Conservation (phyloP, 2,329 filamentous ascomycete genomes). For the Cladosporium phlei region DNA sequence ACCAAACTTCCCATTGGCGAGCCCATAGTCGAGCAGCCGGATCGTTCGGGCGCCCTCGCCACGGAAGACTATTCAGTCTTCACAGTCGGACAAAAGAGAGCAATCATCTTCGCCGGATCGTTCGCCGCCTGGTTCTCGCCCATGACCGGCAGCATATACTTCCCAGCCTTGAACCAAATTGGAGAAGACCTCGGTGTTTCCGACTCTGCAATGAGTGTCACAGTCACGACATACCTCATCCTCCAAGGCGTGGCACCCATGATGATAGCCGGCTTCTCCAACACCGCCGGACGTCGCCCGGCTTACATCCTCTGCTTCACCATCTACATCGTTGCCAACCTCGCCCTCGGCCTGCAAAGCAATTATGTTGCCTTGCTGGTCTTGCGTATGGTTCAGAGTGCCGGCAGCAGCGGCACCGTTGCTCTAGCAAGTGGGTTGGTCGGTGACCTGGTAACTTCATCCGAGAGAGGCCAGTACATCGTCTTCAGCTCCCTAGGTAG, state of each 20-base stretch:
- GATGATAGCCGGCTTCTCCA: conserved; percentile 29
- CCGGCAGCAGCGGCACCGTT: conserved; percentile 64
- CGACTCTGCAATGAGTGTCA: conserved; percentile 44
- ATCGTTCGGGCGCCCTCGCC: background rate
- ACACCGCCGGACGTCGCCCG: conserved; percentile 30
- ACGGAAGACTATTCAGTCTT: conserved; percentile 30
- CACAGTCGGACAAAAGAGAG: conserved; percentile 26
- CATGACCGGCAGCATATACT: conserved; percentile 37
- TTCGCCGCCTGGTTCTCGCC: conserved; percentile 29
- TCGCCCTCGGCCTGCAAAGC: conserved; percentile 33
- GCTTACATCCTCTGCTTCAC: conserved; percentile 30
- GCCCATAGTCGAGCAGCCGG: background rate
- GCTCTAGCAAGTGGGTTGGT: conserved; percentile 67
- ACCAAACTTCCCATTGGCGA: background rate
- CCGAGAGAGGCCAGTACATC: conserved; percentile 69
- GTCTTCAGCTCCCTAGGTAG: conserved; percentile 57
- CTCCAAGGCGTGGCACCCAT: conserved; percentile 31
- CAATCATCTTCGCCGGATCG: conserved; percentile 27
- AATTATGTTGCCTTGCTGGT: conserved; percentile 48
- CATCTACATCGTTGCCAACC: conserved; percentile 32
- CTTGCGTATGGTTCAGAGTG: conserved; percentile 58
- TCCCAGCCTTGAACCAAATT: conserved; percentile 35
- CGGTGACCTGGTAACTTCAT: conserved; percentile 64
- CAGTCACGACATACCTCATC: conserved; percentile 47
- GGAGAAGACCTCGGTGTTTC: conserved; percentile 38